Evolutionary conservation across 371 early-diverging fungal genomes (phyloP), one percentile per base, ranked within the genome.

Genomic region (Scutellospora calospora): DNA sequence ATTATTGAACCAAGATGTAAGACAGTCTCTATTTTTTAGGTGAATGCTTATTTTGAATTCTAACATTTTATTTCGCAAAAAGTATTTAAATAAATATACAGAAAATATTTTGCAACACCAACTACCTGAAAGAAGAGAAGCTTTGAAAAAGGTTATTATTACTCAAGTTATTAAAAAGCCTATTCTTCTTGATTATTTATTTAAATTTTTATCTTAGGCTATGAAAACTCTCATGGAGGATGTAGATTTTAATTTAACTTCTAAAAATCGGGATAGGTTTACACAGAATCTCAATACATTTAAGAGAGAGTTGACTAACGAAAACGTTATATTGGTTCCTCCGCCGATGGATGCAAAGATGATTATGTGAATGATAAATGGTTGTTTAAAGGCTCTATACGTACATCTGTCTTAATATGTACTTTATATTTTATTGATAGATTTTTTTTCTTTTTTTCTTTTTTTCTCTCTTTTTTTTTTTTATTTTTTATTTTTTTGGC

Each of bases 221-320:
- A 81, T 90, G 31, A 83, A 85, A 60, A 86, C 86, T 45, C 85
- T 97, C 52, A 88, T 95, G 87, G 93, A 94, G 25, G 91, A 91
- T 3, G 86, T 95, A 11, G 90, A 91, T 52, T 89, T 87, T 83
- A 93, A 90, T 35, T 78, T 96, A 57, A 82, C 87, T 0, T 81
- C 89, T 1, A 88, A 86, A 60, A 95, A 95, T 85, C 89, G 95
- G 18, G 96, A 97, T 81, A 82, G 90, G 52, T 96, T 97, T 82
- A 94, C 96, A 3, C 93, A 95, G 76, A 93, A 94, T 66, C 84
- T 93, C 35, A 89, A 92, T 14, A 86, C 90, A 5, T 95, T 95
- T 81, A 87, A 91, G 79, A 86, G 93, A 31, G 91, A 92, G 41
- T 62, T 85, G 22, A 60, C 57, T 29, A 76, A 57, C 4, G 45